These are phyloP conservation scores for Talaromyces sp. DNA, from an alignment of 2,329 filamentous ascomycete genomes.

Conservation along the genomic window DNA sequence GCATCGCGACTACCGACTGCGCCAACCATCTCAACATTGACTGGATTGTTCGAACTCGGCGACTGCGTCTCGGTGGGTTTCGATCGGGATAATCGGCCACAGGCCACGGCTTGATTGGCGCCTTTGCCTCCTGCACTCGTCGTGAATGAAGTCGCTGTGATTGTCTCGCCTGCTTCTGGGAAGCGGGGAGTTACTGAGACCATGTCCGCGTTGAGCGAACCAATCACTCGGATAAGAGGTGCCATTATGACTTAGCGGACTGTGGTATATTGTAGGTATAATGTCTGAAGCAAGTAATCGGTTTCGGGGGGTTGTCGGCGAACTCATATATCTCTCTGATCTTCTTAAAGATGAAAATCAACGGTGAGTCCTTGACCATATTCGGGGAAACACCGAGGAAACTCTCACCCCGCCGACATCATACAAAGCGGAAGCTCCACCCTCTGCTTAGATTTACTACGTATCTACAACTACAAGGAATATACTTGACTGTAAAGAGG, in stretches of 20 bases:
- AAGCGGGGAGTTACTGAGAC: conserved; percentile 83
- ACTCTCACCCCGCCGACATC: conserved; percentile 8
- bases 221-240: conserved; percentile 72
- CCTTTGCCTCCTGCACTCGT: conserved; percentile 89
- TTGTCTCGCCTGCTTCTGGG: conserved; percentile 80
- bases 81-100: conserved; percentile 72
- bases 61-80: conserved; percentile 29
- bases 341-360: neutral
- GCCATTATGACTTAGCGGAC: conserved; percentile 31
- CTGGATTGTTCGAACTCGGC: conserved; percentile 26
- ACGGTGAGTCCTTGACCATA: neutral
- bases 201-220: conserved; percentile 92
- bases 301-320: neutral
- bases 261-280: neutral
- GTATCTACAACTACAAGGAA: neutral
- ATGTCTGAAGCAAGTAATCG: neutral
- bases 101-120: conserved; percentile 91
- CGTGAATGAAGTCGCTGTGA: conserved; percentile 74
- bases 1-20: conserved; percentile 64
- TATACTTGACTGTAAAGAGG: neutral
- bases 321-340: neutral
- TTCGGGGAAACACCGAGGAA: neutral
- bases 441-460: neutral
- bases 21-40: conserved; percentile 68
- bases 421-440: neutral